A percentile compares a stretch with the other conserved stretches of the same genome.
Evolutionary conservation across 805 yeast genomes (phyloP).

Genomic region (Metschnikowia matae): DNA sequence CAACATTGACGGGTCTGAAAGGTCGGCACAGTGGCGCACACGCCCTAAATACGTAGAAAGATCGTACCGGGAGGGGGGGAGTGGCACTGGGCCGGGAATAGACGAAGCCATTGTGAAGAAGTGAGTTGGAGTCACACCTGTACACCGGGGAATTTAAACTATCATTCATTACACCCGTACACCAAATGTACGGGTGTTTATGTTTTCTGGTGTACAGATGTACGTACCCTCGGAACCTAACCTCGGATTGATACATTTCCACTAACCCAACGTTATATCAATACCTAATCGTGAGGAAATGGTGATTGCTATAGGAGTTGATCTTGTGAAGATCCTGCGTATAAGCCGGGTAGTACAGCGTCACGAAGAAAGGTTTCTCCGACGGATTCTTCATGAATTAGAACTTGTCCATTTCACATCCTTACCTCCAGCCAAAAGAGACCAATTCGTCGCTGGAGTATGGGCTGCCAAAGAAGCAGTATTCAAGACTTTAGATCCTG

Average conservation of each 20-base stretch:
- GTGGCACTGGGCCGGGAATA: constrained; percentile 71
- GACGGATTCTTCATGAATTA: constrained; percentile 52
- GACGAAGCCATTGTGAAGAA: constrained; percentile 71
- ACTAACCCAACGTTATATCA: too few species aligned
- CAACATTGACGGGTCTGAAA: constrained; percentile 88
- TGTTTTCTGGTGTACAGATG: too few species aligned
- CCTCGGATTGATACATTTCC: too few species aligned
- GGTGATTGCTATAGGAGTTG: constrained; percentile 52
- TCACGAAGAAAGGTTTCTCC: constrained; percentile 24
- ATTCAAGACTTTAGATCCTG: constrained; percentile 51
- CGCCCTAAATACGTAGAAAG: constrained; percentile 86
- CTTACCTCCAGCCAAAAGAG: constrained; percentile 13
- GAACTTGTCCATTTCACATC: constrained; percentile 30
- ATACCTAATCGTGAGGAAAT: background rate
- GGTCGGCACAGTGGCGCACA: constrained; percentile 88
- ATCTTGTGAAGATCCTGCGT: constrained; percentile 46
- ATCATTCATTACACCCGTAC: too few species aligned
- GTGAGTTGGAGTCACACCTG: background rate
- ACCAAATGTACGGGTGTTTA: background rate
- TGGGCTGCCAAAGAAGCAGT: constrained; percentile 81
- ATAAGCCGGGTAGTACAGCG: constrained; percentile 39
- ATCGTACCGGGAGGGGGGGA: constrained; percentile 81
- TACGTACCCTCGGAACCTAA: too few species aligned
- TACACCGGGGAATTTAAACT: background rate
- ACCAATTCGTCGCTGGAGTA: constrained; percentile 43